Percentiles rank a stretch among this genome's conserved stretches.
phyloP scores from a whole-genome alignment of 164 flowering plant genomes.

The Chloranthus sessilifolius region DNA sequence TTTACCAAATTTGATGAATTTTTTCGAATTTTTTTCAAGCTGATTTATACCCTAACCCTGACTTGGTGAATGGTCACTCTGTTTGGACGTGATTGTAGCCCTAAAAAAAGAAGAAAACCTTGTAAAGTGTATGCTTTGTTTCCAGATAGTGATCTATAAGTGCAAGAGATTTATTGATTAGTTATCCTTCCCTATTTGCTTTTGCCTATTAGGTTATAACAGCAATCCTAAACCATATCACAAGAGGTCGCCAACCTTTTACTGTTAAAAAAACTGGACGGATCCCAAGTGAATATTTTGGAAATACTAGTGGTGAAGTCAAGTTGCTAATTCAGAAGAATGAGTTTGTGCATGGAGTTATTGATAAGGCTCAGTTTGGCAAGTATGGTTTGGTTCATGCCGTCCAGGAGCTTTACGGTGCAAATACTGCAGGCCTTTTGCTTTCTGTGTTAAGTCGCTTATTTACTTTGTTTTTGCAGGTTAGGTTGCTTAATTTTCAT shows the following conservation, averaged over 20 bases:
- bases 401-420: conserved; percentile 90
- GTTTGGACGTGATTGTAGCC: too few species aligned
- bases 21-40: too few species aligned
- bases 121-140: too few species aligned
- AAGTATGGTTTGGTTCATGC: conserved; percentile 87
- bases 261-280: conserved; percentile 58
- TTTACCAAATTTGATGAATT: too few species aligned
- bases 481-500: conserved; percentile 11
- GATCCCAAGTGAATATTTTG: conserved; percentile 53
- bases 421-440: conserved; percentile 69
- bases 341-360: conserved; percentile 80
- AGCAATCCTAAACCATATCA: conserved; percentile 69
- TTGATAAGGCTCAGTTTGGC: conserved; percentile 96
- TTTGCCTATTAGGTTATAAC: conserved; percentile 79
- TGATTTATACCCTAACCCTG: too few species aligned
- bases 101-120: too few species aligned
- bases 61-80: too few species aligned
- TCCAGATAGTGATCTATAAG: neutral
- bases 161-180: neutral
- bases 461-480: conserved; percentile 83
- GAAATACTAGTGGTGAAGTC: conserved; percentile 39
- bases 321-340: conserved; percentile 52
- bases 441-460: conserved; percentile 85
- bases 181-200: conserved; percentile 6
- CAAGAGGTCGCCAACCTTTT: conserved; percentile 61